A percentile compares a stretch with the other conserved stretches of the same genome.
phyloP scores from a whole-genome alignment of 208 protist species.

The Leishmania arabica region DNA sequence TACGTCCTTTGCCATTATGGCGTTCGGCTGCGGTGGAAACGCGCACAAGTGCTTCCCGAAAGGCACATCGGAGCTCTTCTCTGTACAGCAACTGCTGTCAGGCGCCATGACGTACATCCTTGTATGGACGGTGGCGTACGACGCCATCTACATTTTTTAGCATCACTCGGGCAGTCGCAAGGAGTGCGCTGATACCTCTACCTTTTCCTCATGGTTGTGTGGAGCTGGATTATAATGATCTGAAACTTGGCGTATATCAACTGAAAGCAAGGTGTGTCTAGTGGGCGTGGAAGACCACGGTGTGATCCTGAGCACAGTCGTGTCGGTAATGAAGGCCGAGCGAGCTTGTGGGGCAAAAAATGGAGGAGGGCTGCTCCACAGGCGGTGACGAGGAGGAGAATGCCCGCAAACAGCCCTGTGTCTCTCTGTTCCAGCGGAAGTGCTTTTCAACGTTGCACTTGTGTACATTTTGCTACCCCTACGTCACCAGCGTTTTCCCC shows the following conservation, averaged over 20 bases:
- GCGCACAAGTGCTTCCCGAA: conserved; percentile 78
- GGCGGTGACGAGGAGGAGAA: conserved; percentile 7
- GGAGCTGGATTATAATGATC: neutral
- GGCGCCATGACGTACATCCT: conserved; percentile 86
- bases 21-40: conserved; percentile 53
- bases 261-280: neutral
- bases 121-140: conserved; percentile 86
- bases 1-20: conserved; percentile 63
- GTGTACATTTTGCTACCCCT: neutral
- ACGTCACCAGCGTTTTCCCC: neutral
- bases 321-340: neutral
- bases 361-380: neutral
- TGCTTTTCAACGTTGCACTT: neutral
- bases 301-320: neutral
- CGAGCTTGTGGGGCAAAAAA: neutral
- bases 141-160: conserved; percentile 91
- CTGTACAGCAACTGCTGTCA: conserved; percentile 55
- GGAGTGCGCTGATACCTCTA: neutral
- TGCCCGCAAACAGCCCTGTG: neutral
- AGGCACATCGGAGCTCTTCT: conserved; percentile 67
- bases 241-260: conserved; percentile 1
- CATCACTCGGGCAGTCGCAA: neutral
- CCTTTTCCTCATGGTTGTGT: neutral
- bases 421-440: neutral
- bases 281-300: neutral